Conservation (phyloP, 23 red algal genomes). For the Chondrus crispus region DNA sequence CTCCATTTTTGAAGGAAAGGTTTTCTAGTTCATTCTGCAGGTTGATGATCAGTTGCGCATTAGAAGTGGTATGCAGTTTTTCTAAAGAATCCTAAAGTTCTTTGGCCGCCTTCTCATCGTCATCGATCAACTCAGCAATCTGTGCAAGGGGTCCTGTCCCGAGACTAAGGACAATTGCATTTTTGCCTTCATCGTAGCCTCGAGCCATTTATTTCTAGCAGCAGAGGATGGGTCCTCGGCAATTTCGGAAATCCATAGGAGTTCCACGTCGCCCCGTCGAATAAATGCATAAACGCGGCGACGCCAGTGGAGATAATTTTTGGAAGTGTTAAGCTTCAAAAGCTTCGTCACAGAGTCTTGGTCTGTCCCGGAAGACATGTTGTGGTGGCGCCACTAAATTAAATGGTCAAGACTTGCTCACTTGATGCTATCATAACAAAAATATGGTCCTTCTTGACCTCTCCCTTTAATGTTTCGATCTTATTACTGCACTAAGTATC, state of each 20-base stretch:
- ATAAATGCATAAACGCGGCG: background rate
- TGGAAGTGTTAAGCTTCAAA: background rate
- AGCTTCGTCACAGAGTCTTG: background rate
- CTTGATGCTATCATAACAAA: too few relatives aligned
- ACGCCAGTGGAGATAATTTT: background rate
- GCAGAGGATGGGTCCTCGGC: background rate
- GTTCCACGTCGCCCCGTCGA: background rate
- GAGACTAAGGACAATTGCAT: background rate
- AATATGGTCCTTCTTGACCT: too few relatives aligned
- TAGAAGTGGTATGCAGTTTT: background rate
- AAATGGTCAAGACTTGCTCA: too few relatives aligned
- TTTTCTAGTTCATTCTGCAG: background rate
- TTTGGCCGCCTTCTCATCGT: background rate
- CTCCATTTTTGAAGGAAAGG: background rate
- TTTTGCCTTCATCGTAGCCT: background rate
- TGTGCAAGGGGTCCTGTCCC: background rate
- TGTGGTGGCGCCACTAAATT: too few relatives aligned
- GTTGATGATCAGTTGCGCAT: background rate
- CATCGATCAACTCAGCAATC: background rate
- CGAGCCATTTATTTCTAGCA: background rate
- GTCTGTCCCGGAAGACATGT: background rate
- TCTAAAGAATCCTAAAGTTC: background rate
- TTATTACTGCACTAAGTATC: too few relatives aligned
- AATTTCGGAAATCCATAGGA: background rate
- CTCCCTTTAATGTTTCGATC: too few relatives aligned